Base-by-base conservation (phyloP, 2,329 filamentous ascomycete genomes). In the Phyllosticta citrichinensis region DNA sequence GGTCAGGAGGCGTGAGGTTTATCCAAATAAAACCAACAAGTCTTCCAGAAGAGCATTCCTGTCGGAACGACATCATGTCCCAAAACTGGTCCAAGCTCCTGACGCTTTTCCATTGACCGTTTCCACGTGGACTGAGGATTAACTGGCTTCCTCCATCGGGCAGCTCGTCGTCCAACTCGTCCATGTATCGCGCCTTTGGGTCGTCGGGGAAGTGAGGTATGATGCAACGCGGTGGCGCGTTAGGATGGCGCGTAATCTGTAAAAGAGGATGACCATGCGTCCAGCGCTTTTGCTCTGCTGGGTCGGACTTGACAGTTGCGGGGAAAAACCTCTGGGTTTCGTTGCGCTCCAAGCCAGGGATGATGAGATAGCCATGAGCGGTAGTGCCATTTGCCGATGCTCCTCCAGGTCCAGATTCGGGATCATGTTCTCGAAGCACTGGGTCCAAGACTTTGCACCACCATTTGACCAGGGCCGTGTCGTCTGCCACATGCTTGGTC, bases 61-160 rank as follows among this genome's bases (percentile, higher is more conserved):
- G 94, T 61, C 94, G 82, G 70, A 89, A 97, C 0, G 92, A 87
- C 93, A 99, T 97, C 82, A 96, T 88, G 64, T 99, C 94, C 94
- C 94, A 99, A 69, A 99, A 99, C 66, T 92, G 86, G n/a, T 92
- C 89, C 51, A 99, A 77, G 0, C 85, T 88, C 70, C 82, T 87
- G 24, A 97, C 86, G 63, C 88, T 91, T 70, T 86, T 88, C 94
- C 94, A 99, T 61, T 83, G 80, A 0, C 88, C 88, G 25, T 78
- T 80, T 65, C 83, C 82, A 65, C 81, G 75, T 11, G 73, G 72
- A 59, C 72, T 74, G 19, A 30, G 60, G 25, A 57, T 40, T 8
- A 56, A 40, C 10, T 54, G 22, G 33, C 27, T 27, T 22, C 56
- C 59, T 76, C 78, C 62, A 66, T 70, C 62, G 65, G 71, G 65